These are phyloP conservation scores for Trichothecium roseum DNA, from an alignment of 2,329 filamentous ascomycete genomes.

Conservation along the genomic window DNA sequence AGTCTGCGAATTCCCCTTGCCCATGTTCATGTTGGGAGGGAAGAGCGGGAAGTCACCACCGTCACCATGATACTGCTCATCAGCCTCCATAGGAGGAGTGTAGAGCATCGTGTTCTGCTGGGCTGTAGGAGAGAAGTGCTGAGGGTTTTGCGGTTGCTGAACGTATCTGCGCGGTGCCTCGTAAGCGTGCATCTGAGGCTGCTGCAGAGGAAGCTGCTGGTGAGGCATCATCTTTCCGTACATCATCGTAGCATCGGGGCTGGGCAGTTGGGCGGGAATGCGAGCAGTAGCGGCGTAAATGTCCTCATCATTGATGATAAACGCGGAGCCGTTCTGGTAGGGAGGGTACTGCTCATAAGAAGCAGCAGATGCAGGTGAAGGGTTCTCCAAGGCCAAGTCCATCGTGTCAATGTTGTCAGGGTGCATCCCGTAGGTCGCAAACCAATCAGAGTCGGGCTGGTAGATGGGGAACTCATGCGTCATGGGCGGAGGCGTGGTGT, in stretches of 20 bases:
- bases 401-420: constrained; percentile 27
- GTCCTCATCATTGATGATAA: constrained; percentile 51
- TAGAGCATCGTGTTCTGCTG: constrained; percentile 60
- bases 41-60: constrained; percentile 58
- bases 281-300: constrained; percentile 50
- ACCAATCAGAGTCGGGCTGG: constrained; percentile 35
- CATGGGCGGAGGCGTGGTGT: constrained; percentile 23
- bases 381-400: constrained; percentile 26
- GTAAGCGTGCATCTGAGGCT: constrained; percentile 14
- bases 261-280: constrained; percentile 38
- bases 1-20: constrained; percentile 23
- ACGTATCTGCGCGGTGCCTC: constrained; percentile 5
- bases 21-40: constrained; percentile 29
- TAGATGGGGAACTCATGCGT: constrained; percentile 38
- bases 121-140: constrained; percentile 58
- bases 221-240: constrained; percentile 34
- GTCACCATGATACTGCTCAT: constrained; percentile 51
- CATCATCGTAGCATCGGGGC: constrained; percentile 21
- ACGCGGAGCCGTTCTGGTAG: constrained; percentile 51
- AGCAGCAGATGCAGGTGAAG: constrained; percentile 25
- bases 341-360: constrained; percentile 44
- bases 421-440: constrained; percentile 19
- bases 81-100: constrained; percentile 51
- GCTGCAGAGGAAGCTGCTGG: constrained; percentile 29
- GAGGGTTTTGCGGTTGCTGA: constrained; percentile 14